Conservation (phyloP, 2,329 filamentous ascomycete species). For the Microdochium trichocladiopsis region DNA sequence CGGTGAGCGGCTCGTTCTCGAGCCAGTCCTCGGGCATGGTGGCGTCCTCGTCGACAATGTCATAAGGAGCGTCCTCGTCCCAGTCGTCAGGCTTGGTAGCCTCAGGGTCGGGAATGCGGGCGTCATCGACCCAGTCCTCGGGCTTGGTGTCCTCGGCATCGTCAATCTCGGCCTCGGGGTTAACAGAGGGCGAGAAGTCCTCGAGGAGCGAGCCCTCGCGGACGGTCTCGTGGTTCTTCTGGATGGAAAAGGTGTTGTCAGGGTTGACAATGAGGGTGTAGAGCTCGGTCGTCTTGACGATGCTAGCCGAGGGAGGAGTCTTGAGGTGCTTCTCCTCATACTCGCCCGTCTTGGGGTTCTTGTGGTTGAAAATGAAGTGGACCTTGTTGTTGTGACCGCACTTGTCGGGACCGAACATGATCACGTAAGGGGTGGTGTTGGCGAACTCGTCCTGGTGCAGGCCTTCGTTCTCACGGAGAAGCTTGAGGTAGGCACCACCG, state of each 20-base stretch:
- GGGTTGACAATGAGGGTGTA: constrained; percentile 96
- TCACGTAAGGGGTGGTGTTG: constrained; percentile 94
- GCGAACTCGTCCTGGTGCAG: constrained; percentile 97
- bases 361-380: constrained; percentile 98
- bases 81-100: constrained; percentile 97
- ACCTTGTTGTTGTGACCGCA: constrained; percentile 99
- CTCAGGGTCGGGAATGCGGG: constrained; percentile 84
- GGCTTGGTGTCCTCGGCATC: constrained; percentile 92
- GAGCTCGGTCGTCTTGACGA: constrained; percentile 85
- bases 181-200: constrained; percentile 89
- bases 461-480: constrained; percentile 94
- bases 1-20: constrained; percentile 72
- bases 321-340: constrained; percentile 99
- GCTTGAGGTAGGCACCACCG: constrained; percentile 98
- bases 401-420: constrained; percentile 99
- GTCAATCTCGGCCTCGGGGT: constrained; percentile 91
- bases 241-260: constrained; percentile 90
- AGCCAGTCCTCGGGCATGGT: constrained; percentile 94
- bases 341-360: constrained; percentile 99
- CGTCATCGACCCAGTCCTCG: constrained; percentile 89
- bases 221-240: constrained; percentile 81
- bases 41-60: constrained; percentile 91
- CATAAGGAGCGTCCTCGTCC: constrained; percentile 96
- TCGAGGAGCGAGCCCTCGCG: constrained; percentile 90
- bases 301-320: constrained; percentile 75